Evolutionary conservation across 768 basidiomycete genomes (phyloP).

Genomic region (Arthromyces matolae): DNA sequence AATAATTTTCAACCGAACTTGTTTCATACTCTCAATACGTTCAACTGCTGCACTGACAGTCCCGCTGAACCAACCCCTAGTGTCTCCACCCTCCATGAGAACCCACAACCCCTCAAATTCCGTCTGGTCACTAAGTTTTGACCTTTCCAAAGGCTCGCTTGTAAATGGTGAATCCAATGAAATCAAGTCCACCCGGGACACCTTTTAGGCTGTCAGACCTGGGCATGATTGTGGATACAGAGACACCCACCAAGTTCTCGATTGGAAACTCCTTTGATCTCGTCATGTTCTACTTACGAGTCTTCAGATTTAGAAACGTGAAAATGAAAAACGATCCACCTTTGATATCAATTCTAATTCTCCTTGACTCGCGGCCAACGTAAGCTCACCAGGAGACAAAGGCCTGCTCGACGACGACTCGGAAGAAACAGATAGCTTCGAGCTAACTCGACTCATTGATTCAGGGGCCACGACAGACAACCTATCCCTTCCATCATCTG

Average conservation of each 20-base stretch:
- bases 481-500: constrained; percentile 29
- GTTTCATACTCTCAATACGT: constrained; percentile 45
- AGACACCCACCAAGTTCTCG: constrained; percentile 19
- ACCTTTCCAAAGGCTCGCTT: constrained; percentile 34
- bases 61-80: constrained; percentile 68
- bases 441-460: constrained; percentile 21
- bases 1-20: constrained; percentile 45
- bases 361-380: constrained; percentile 34
- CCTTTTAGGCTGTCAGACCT: constrained; percentile 16
- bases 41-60: constrained; percentile 52
- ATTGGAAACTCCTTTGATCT: constrained; percentile 3
- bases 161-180: constrained; percentile 71
- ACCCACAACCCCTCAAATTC: constrained; percentile 63
- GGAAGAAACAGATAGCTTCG: constrained; percentile 25
- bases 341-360: constrained; percentile 26
- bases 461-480: constrained; percentile 32
- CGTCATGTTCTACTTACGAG: neutral
- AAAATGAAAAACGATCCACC: constrained; percentile 12
- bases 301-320: neutral
- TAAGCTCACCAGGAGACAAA: constrained; percentile 42
- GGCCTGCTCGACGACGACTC: constrained; percentile 24
- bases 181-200: constrained; percentile 55
- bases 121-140: constrained; percentile 13
- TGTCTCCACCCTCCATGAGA: constrained; percentile 37
- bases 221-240: neutral